Percentiles rank a stretch among this genome's conserved stretches.
These are phyloP conservation scores for Fusarium domesticum DNA, from an alignment of 2,329 filamentous ascomycete species.

Conservation along the genomic window DNA sequence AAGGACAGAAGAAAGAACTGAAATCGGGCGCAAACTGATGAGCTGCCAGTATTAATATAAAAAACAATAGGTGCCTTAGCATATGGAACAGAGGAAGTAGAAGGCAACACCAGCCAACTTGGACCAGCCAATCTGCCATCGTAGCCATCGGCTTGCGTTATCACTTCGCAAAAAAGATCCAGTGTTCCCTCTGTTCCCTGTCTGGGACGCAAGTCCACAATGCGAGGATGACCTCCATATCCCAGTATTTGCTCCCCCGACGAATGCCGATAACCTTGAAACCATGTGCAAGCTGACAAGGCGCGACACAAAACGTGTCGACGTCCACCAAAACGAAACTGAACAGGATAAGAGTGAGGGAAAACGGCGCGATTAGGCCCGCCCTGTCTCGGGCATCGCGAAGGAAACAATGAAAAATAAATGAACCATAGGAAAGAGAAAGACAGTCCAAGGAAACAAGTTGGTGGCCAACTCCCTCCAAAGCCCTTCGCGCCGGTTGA, in stretches of 20 bases:
- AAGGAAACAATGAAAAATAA: conserved; percentile 30
- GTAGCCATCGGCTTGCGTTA: conserved; percentile 46
- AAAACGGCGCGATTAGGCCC: conserved; percentile 29
- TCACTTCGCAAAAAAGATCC: conserved; percentile 31
- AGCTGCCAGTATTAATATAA: conserved; percentile 36
- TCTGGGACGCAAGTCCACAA: conserved; percentile 26
- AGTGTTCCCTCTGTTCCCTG: conserved; percentile 31
- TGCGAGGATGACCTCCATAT: conserved; percentile 28
- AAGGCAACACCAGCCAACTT: conserved; percentile 43
- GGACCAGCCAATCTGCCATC: conserved; percentile 50
- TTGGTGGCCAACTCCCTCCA: conserved; percentile 30
- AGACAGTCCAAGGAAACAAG: conserved; percentile 20
- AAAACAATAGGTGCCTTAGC: conserved; percentile 39
- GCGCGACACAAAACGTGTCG: conserved; percentile 13
- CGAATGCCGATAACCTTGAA: conserved; percentile 29
- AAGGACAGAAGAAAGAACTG: conserved; percentile 21
- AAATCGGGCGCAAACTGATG: conserved; percentile 7
- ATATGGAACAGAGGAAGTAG: conserved; percentile 41
- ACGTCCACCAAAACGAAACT: conserved; percentile 17
- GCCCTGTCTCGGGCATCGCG: conserved; percentile 38
- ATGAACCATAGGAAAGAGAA: conserved; percentile 26
- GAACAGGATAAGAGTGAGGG: conserved; percentile 13
- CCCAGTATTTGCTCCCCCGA: conserved; percentile 28
- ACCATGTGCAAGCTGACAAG: conserved; percentile 23
- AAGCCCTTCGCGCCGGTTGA: conserved; percentile 24